Evolutionary conservation across 2,329 filamentous ascomycete species (phyloP).

Genomic region (Sphaerulina vaccinii): DNA sequence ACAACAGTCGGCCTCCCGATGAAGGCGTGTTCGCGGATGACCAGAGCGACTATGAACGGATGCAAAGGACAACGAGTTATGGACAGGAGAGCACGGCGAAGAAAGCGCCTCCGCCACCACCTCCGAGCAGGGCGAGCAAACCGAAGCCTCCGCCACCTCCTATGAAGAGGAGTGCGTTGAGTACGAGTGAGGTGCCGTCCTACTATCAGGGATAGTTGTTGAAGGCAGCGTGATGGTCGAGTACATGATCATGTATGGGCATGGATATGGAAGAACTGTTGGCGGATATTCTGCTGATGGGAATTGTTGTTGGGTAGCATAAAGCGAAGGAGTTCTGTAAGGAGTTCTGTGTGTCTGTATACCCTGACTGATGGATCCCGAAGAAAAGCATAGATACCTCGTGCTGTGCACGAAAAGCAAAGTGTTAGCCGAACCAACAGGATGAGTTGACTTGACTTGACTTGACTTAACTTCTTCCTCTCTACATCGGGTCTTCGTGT

Average conservation of each 20-base stretch:
- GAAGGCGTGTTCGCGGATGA: slow-evolving; percentile 53
- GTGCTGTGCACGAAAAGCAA: no score
- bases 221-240: no score
- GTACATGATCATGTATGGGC: no score
- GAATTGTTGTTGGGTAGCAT: background rate
- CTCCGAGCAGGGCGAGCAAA: slow-evolving; percentile 60
- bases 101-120: slow-evolving; percentile 62
- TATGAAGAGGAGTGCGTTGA: slow-evolving; percentile 58
- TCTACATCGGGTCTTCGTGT: no score
- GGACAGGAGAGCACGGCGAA: slow-evolving; percentile 46
- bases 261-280: no score
- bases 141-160: slow-evolving; percentile 58
- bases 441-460: no score
- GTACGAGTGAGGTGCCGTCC: slow-evolving; percentile 39
- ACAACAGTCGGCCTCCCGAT: slow-evolving; percentile 12
- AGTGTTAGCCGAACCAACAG: no score
- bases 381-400: background rate
- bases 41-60: slow-evolving; percentile 41
- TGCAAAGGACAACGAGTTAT: slow-evolving; percentile 8
- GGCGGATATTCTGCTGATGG: no score
- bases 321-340: slow-evolving; percentile 1
- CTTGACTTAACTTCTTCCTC: no score
- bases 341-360: background rate
- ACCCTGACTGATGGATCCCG: background rate
- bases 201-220: slow-evolving; percentile 21